Evolutionary conservation across 805 yeast genomes (phyloP), one percentile per base, ranked within the genome.

Genomic region (Naumovozyma dairenensis): DNA sequence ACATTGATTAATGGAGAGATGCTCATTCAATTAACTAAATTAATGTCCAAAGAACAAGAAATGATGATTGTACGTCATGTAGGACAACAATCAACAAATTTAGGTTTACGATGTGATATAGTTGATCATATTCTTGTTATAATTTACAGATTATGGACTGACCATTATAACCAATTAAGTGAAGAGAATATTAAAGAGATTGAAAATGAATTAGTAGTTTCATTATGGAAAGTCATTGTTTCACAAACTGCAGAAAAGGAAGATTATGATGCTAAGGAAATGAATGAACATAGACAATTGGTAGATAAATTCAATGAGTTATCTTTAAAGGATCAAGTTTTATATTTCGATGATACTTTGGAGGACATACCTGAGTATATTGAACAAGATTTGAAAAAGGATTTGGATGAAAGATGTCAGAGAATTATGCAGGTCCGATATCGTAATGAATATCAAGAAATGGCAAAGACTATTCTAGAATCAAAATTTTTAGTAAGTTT

Each of bases 401-500:
- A 31, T 48, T 56, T 37, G 66, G 68, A 49, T 28, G 39, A 33
- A 13, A 37, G 35, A 26, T 34, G 35, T 32, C 40, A 34, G 41
- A 52, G 17, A 34, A 49, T 39, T n/a, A 48, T 50, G 39, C 57
- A 51, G 21, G 29, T 40, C 2, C 37, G 37, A 28, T 39, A 51
- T 24, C 48, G 42, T 20, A 36, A 43, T 14, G 33, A 39, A 1
- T 37, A 44, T 29, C 72, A 80, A 25, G 84, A 77, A 40, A 60
- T 78, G 48, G 78, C 93, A 0, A 64, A 84, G 40, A 82, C 77
- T 41, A 69, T 84, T 14, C 60, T 85, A 34, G 84, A 77, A 38
- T 38, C 48, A 16, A 40, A 38, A 28, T 28, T 45, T 19, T 74
- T 77, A 38, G 70, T 77, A 8, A 79, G 84, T 4, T 77, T 77